phyloP scores from a whole-genome alignment of 371 early-diverging fungal species.

The Parasitella parasitica region DNA sequence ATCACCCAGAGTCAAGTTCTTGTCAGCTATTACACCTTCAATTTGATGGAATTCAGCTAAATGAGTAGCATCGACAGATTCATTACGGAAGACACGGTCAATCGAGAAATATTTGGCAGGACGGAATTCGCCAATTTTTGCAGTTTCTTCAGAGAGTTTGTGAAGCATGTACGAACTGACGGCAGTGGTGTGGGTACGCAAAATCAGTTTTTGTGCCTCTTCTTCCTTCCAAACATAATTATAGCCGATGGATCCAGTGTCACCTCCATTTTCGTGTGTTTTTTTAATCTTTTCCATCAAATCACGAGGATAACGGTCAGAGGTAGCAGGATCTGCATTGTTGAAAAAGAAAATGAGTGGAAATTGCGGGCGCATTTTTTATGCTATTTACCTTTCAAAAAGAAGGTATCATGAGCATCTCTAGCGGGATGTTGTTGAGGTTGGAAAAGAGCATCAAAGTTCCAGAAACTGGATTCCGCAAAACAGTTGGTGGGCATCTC shows the following conservation, averaged over 20 bases:
- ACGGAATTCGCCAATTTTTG: slow-evolving; percentile 65
- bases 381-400: slow-evolving; percentile 63
- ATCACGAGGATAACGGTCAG: slow-evolving; percentile 79
- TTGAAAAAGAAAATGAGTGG: not conserved
- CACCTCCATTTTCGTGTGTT: slow-evolving; percentile 96
- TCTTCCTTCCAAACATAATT: slow-evolving; percentile 92
- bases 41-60: slow-evolving; percentile 99
- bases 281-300: slow-evolving; percentile 92
- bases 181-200: slow-evolving; percentile 99
- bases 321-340: slow-evolving; percentile 73
- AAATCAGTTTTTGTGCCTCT: slow-evolving; percentile 94
- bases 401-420: slow-evolving; percentile 99
- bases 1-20: slow-evolving; percentile 94
- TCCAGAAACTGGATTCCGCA: slow-evolving; percentile 99
- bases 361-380: not conserved
- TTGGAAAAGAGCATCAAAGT: slow-evolving; percentile 99
- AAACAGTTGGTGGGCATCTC: slow-evolving; percentile 99
- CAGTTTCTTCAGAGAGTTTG: slow-evolving; percentile 85
- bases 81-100: slow-evolving; percentile 99
- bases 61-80: slow-evolving; percentile 99
- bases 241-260: slow-evolving; percentile 94
- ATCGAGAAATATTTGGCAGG: slow-evolving; percentile 99
- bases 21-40: slow-evolving; percentile 99
- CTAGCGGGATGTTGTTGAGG: slow-evolving; percentile 99
- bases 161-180: slow-evolving; percentile 94